Evolutionary conservation across 2,329 filamentous ascomycete genomes (phyloP).

Genomic region (Emydomyces testavorans): DNA sequence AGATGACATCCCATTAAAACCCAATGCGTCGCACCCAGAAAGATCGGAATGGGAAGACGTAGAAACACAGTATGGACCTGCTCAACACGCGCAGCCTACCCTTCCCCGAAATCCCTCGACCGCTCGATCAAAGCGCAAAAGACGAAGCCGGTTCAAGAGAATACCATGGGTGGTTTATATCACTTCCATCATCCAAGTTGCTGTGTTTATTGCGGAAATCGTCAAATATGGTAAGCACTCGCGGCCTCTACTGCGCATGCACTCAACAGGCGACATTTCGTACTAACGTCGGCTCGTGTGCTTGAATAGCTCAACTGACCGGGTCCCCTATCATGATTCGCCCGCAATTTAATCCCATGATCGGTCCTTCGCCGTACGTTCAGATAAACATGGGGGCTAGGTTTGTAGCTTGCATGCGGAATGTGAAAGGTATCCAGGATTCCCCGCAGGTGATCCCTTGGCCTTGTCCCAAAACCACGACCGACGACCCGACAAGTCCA

Average conservation of each 20-base stretch:
- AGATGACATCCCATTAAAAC: slow-evolving; percentile 35
- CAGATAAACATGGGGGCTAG: slow-evolving; percentile 95
- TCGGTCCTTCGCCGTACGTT: slow-evolving; percentile 79
- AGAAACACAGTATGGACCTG: slow-evolving; percentile 38
- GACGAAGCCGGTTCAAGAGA: slow-evolving; percentile 47
- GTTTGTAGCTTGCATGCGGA: slow-evolving; percentile 91
- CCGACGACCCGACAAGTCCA: slow-evolving; percentile 38
- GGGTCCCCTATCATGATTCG: slow-evolving; percentile 58
- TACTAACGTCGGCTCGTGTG: not conserved
- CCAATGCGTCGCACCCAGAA: slow-evolving; percentile 26
- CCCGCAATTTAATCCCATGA: slow-evolving; percentile 91
- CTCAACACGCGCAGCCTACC: slow-evolving; percentile 44
- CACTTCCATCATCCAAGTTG: slow-evolving; percentile 63
- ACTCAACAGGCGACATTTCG: not conserved
- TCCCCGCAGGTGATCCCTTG: slow-evolving; percentile 39
- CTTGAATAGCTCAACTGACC: slow-evolving; percentile 54
- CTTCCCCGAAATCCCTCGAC: slow-evolving; percentile 19
- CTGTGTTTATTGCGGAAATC: slow-evolving; percentile 80
- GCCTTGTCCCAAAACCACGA: slow-evolving; percentile 72
- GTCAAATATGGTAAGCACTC: slow-evolving; percentile 61
- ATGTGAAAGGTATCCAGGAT: slow-evolving; percentile 38
- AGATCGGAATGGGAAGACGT: slow-evolving; percentile 34
- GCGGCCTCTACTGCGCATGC: slow-evolving; percentile 9
- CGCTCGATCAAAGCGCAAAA: slow-evolving; percentile 24
- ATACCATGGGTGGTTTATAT: slow-evolving; percentile 73